These are phyloP conservation scores for Wickerhamiella infanticola DNA, from an alignment of 1,139 yeast species.

Conservation along the genomic window DNA sequence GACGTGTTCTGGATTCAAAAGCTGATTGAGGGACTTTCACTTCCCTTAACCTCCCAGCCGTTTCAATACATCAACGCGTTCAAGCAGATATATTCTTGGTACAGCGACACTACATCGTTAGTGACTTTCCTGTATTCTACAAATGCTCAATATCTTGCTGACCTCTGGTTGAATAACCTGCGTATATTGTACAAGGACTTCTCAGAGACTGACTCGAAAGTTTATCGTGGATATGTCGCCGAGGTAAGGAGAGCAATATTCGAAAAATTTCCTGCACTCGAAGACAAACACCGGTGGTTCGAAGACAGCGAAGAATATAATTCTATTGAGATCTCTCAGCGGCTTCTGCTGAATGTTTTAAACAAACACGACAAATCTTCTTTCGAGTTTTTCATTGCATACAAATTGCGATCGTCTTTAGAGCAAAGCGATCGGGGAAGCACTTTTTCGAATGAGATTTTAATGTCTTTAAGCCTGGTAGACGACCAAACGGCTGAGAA, in stretches of 20 bases:
- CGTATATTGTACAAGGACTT: neutral
- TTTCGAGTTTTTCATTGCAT: slow-evolving; percentile 7
- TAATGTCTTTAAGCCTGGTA: slow-evolving; percentile 2
- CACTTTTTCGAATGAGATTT: slow-evolving; percentile 5
- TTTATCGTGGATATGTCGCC: neutral
- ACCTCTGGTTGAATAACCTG: neutral
- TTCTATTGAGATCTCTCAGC: slow-evolving; percentile 3
- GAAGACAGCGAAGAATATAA: neutral
- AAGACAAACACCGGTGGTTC: slow-evolving; percentile 1
- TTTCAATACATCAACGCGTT: neutral
- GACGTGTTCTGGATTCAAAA: neutral
- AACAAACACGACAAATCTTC: neutral
- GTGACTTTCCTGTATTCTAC: neutral
- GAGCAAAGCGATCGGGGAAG: slow-evolving; percentile 3
- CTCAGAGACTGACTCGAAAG: neutral
- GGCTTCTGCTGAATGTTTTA: neutral
- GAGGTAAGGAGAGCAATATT: slow-evolving; percentile 3
- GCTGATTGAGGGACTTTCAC: neutral
- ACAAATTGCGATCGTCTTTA: slow-evolving; percentile 8
- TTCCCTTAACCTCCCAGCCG: neutral
- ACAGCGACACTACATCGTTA: neutral
- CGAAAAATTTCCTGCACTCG: neutral
- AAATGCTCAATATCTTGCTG: neutral
- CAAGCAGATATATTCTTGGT: neutral
- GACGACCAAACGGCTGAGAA: neutral